Base-by-base conservation (phyloP, 768 basidiomycete genomes). In the Boletus huronensis region DNA sequence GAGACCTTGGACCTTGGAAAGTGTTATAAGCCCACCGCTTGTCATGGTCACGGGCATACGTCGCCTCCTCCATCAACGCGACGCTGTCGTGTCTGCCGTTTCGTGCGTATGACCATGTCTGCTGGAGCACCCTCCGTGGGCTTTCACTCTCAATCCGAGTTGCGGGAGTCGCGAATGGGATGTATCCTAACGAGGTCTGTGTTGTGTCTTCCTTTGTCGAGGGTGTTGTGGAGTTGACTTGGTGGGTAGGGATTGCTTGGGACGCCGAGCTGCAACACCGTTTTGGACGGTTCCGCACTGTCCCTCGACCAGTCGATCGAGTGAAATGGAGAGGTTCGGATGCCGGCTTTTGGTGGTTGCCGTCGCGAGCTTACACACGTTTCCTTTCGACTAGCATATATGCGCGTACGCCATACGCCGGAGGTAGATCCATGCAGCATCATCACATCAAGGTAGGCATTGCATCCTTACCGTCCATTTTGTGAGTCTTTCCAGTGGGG, bases 91-190 rank as follows among this genome's bases (percentile, higher is more conserved):
- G 9, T 14, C 13, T 23, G 19, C 31, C 14, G n/a, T 43, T 23
- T 34, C 21, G 26, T 35, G 43, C 28, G 34, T 2, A 60, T n/a
- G n/a, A n/a, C n/a, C n/a, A n/a, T 60, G 61, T 49, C 54, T 36
- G 10, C 42, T 57, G 48, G 58, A 38, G 13, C 28, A 6, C 19
- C 32, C 2, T 41, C 58, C 0, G 35, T 23, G 26, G 40, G 40
- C 13, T 36, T 56, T 44, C 28, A 28, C n/a, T 11, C 23, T 9
- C 45, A 39, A 28, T n/a, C 48, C 25, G 54, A 45, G 46, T n/a
- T 23, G 32, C 23, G 23, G 16, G 36, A 7, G 39, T 32, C 42
- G 46, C 26, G 17, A 17, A 25, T 11, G 19, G 40, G 32, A 8
- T 11, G 17, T 3, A 45, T 36, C 7, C 9, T 19, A 4, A 28